A percentile compares a stretch with the other conserved stretches of the same genome.
Conservation (phyloP, 352 stramenopile genomes). For the Thalassiosira livingstoniorum region DNA sequence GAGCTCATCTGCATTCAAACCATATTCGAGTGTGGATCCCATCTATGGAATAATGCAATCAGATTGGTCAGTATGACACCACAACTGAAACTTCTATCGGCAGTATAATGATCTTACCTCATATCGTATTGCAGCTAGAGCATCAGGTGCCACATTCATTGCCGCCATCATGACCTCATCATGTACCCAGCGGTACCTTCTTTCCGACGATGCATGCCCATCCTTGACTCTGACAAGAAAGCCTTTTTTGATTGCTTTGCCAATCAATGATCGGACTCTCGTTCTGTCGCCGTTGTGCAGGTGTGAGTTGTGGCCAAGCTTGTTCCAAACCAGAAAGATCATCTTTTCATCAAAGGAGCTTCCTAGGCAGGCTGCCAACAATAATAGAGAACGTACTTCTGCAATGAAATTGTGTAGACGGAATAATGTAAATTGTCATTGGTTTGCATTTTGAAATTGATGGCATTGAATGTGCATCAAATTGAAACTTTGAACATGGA, state of each 20-base stretch:
- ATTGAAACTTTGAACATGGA: no score
- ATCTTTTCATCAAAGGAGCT: constrained; percentile 20
- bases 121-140: constrained; percentile 6
- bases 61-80: no score
- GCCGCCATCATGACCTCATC: background rate
- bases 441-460: no score
- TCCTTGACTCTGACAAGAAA: background rate
- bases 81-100: no score
- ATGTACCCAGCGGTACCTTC: constrained; percentile 12
- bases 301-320: constrained; percentile 7
- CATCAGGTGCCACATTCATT: background rate
- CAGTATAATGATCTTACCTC: no score
- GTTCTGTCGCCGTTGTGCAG: background rate
- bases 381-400: constrained; percentile 12
- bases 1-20: background rate
- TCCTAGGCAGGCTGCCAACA: constrained; percentile 32
- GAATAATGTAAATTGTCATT: no score
- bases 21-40: constrained; percentile 17
- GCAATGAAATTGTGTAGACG: no score
- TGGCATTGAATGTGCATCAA: no score
- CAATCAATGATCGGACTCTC: constrained; percentile 12
- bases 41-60: no score
- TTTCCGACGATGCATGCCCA: background rate
- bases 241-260: background rate
- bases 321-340: constrained; percentile 16